Conservation (phyloP, 2,329 filamentous ascomycete genomes). For the Dactylonectria macrodidyma region DNA sequence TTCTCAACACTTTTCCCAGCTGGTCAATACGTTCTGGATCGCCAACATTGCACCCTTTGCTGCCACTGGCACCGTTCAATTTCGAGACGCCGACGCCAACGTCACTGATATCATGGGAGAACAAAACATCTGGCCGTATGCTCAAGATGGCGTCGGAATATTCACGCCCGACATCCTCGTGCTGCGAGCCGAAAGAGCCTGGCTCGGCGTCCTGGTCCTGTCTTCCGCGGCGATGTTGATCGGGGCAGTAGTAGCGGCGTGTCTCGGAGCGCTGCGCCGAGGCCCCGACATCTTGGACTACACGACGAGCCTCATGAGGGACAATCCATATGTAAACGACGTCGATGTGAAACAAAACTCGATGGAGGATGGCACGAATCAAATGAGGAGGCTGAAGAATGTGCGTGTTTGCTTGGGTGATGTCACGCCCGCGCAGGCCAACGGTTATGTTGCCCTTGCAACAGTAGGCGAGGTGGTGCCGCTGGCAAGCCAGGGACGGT, state of each 20-base stretch:
- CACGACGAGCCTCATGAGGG: slow-evolving; percentile 1
- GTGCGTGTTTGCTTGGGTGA: slow-evolving; percentile 17
- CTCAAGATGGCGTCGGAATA: background rate
- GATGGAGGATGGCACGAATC: slow-evolving; percentile 19
- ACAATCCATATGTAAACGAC: slow-evolving; percentile 13
- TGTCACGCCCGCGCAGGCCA: background rate
- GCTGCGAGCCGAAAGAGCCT: slow-evolving; percentile 8
- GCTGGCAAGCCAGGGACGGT: background rate
- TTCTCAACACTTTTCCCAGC: slow-evolving; percentile 13
- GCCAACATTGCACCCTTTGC: slow-evolving; percentile 13
- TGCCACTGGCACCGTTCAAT: background rate
- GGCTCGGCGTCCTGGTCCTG: slow-evolving; percentile 14
- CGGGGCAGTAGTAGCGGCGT: slow-evolving; percentile 11
- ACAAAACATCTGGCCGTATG: background rate
- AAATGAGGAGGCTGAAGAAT: slow-evolving; percentile 15
- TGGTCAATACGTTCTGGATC: slow-evolving; percentile 26
- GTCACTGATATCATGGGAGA: background rate
- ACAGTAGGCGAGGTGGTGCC: slow-evolving; percentile 22
- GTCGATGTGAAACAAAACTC: background rate
- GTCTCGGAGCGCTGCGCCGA: slow-evolving; percentile 2
- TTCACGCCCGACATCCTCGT: background rate
- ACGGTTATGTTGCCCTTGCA: slow-evolving; percentile 19
- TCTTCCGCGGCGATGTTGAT: slow-evolving; percentile 15
- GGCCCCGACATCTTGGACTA: slow-evolving; percentile 23
- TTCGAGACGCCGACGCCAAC: slow-evolving; percentile 1